Conservation (phyloP, 768 basidiomycete genomes). For the Sarcodon sp. region DNA sequence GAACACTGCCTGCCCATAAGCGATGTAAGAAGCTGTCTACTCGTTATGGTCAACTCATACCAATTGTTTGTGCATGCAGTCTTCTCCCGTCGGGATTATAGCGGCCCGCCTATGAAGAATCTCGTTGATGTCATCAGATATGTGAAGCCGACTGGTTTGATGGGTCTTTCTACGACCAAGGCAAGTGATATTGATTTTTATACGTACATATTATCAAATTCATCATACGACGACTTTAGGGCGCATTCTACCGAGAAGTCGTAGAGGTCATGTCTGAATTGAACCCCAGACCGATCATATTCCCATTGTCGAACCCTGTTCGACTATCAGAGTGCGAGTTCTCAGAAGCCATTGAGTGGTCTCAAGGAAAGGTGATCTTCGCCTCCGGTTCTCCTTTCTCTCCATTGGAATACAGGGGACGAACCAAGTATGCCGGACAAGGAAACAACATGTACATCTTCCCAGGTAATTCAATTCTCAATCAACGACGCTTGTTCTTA, state of each 20-base stretch:
- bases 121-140: conserved; percentile 68
- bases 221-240: conserved; percentile 20
- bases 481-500: neutral
- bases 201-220: neutral
- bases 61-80: conserved; percentile 25
- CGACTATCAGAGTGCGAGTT: conserved; percentile 75
- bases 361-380: conserved; percentile 68
- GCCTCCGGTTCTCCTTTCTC: conserved; percentile 86
- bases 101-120: conserved; percentile 59
- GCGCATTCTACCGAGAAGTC: conserved; percentile 63
- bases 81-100: conserved; percentile 76
- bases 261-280: conserved; percentile 66
- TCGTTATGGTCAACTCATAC: neutral
- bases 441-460: conserved; percentile 94
- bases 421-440: conserved; percentile 64
- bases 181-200: conserved; percentile 20
- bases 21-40: conserved; percentile 35
- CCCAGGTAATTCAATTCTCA: conserved; percentile 29
- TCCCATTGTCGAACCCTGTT: conserved; percentile 86
- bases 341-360: conserved; percentile 57
- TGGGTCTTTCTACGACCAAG: conserved; percentile 81
- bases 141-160: conserved; percentile 79
- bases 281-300: conserved; percentile 80
- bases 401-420: conserved; percentile 39
- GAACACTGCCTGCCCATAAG: conserved; percentile 70